phyloP scores from a whole-genome alignment of 78 protist species.

The Tieghemostelium lacteum region DNA sequence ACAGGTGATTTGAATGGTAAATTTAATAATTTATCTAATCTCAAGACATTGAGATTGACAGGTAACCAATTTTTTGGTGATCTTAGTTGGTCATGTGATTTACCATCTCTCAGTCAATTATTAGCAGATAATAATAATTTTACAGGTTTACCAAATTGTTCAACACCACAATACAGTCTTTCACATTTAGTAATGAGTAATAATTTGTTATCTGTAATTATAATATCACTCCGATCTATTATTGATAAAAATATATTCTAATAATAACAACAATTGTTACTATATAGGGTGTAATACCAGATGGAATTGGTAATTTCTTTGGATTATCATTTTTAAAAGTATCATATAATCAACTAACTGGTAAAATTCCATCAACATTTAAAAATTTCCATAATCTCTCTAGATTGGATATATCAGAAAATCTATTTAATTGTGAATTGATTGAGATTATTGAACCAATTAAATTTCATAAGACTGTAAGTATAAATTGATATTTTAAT shows the following conservation, averaged over 20 bases:
- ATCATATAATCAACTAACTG: slow-evolving; percentile 29
- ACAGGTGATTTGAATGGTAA: slow-evolving; percentile 13
- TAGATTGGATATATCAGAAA: slow-evolving; percentile 51
- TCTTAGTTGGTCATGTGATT: slow-evolving; percentile 36
- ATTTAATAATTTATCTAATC: neutral
- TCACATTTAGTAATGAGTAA: neutral
- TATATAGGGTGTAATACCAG: slow-evolving; percentile 18
- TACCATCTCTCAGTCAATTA: slow-evolving; percentile 4
- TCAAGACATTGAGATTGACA: slow-evolving; percentile 42
- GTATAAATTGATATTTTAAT: neutral
- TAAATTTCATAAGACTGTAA: slow-evolving; percentile 12
- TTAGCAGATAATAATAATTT: slow-evolving; percentile 15
- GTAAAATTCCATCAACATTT: slow-evolving; percentile 20
- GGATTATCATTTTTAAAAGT: slow-evolving; percentile 30
- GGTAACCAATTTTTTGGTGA: slow-evolving; percentile 30
- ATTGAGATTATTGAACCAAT: slow-evolving; percentile 55
- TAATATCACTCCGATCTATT: neutral
- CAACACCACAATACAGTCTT: neutral
- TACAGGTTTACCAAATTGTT: slow-evolving; percentile 35
- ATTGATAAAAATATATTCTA: neutral
- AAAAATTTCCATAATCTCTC: slow-evolving; percentile 6
- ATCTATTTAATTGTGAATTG: slow-evolving; percentile 42
- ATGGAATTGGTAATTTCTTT: slow-evolving; percentile 13
- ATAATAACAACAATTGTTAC: neutral
- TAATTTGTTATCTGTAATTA: slow-evolving; percentile 2